Conservation (phyloP, 1,284 basidiomycete genomes). For the Athelia psychrophila region DNA sequence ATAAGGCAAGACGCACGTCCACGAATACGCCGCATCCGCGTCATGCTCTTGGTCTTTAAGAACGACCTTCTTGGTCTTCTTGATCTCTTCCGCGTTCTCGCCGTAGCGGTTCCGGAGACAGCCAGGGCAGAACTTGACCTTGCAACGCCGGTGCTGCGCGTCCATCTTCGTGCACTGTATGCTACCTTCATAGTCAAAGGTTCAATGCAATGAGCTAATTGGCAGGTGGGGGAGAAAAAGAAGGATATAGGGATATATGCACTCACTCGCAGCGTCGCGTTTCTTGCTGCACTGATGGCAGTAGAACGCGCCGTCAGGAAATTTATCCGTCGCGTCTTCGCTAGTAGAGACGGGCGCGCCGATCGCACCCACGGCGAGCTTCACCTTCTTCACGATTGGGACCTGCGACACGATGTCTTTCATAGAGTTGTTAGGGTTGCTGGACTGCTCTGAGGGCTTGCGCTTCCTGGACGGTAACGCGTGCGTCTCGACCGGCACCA, state of each 20-base stretch:
- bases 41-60: conserved; percentile 33
- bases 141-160: conserved; percentile 42
- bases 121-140: conserved; percentile 54
- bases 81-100: conserved; percentile 48
- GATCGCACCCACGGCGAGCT: background rate
- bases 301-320: conserved; percentile 38
- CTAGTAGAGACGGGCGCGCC: conserved; percentile 3
- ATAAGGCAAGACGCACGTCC: conserved; percentile 40
- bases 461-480: conserved; percentile 36
- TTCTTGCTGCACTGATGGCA: conserved; percentile 73
- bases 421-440: conserved; percentile 6
- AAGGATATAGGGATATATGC: no score
- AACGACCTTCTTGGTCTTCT: conserved; percentile 20
- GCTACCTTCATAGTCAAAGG: conserved; percentile 27
- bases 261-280: conserved; percentile 47
- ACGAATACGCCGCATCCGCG: conserved; percentile 42
- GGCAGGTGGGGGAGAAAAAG: no score
- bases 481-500: conserved; percentile 26
- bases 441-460: conserved; percentile 26
- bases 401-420: background rate
- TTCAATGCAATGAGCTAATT: conserved; percentile 6
- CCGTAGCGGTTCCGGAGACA: conserved; percentile 69
- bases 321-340: conserved; percentile 22
- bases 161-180: conserved; percentile 49
- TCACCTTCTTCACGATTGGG: conserved; percentile 8